Base-by-base conservation (phyloP, 1,139 yeast species). In the Debaryomyces fabryi region DNA sequence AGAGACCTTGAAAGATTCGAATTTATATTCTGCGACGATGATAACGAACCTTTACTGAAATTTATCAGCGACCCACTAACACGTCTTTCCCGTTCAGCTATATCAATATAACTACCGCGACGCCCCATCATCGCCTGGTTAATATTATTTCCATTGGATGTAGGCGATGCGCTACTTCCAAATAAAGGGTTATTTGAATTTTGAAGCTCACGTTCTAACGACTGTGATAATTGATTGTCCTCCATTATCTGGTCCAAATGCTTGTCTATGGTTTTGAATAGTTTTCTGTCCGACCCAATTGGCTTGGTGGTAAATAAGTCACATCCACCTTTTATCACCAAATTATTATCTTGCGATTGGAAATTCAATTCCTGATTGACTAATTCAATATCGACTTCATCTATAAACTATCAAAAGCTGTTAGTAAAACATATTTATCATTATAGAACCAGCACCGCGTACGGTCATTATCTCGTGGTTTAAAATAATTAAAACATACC, bases 271-370 rank as follows among this genome's bases (percentile, higher is more conserved):
- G 93, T 83, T 66, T 90, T 89, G 72, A 88, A 90, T 32, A 93
- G 77, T 66, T 92, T 92, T 58, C 91, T 79, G 66, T 93, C 99
- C 1, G 93, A 79, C 1, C 93, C 90, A 34, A 92, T 90, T 1
- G 97, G 92, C 63, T 93, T 93, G 1, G 99, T 93, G 1, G 98
- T 89, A 64, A 90, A 93, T 42, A 93, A 76, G 62, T 93, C 99
- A 63, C 97, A 86, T 20, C 96, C 93, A n/a, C 98, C 98, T 47
- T 68, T 71, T 44, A 76, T 69, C 48, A 83, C 82, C 29, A 93
- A 80, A 59, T 86, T 89, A 64, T 92, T 85, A 60, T 95, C 99
- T 10, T 85, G 83, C 4, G 96, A 86, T 57, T 89, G 93, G 65
- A 92, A 92, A 58, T 86, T 86, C 50, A 93, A 82, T 49, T 88